These are phyloP conservation scores for Fomitopsis betulina DNA, from an alignment of 1,284 basidiomycete species.

Conservation along the genomic window DNA sequence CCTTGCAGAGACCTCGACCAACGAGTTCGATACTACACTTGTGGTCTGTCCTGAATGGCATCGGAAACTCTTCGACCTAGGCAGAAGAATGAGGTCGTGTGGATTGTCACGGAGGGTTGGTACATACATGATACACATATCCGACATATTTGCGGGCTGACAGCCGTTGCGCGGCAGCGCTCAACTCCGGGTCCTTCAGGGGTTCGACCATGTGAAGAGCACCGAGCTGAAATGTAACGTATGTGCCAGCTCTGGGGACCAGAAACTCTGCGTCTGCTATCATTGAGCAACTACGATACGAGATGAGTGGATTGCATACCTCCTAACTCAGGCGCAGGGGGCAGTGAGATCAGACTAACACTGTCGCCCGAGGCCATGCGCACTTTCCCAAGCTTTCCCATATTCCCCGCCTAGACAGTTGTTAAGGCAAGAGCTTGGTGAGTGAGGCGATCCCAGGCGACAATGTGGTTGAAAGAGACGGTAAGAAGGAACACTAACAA, in stretches of 20 bases:
- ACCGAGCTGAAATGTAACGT: neutral
- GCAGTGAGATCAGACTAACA: too few species aligned
- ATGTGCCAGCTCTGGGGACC: neutral
- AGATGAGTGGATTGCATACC: too few species aligned
- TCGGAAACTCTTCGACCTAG: neutral
- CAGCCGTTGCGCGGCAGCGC: neutral
- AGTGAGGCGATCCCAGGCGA: too few species aligned
- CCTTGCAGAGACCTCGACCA: neutral
- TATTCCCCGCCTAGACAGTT: too few species aligned
- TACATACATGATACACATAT: neutral
- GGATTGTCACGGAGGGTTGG: too few species aligned
- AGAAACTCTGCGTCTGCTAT: neutral
- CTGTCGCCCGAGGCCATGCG: too few species aligned
- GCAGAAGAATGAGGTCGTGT: neutral
- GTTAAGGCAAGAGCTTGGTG: too few species aligned
- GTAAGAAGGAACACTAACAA: too few species aligned
- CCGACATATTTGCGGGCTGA: neutral
- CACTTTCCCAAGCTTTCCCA: too few species aligned
- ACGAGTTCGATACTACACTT: neutral
- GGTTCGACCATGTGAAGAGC: neutral
- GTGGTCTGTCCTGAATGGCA: neutral
- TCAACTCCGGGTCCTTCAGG: neutral
- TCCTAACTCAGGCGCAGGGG: too few species aligned
- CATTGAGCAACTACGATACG: too few species aligned
- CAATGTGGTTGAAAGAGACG: too few species aligned